Evolutionary conservation across 495 filamentous ascomycete species (phyloP).

Genomic region (Margaritispora aquatica): DNA sequence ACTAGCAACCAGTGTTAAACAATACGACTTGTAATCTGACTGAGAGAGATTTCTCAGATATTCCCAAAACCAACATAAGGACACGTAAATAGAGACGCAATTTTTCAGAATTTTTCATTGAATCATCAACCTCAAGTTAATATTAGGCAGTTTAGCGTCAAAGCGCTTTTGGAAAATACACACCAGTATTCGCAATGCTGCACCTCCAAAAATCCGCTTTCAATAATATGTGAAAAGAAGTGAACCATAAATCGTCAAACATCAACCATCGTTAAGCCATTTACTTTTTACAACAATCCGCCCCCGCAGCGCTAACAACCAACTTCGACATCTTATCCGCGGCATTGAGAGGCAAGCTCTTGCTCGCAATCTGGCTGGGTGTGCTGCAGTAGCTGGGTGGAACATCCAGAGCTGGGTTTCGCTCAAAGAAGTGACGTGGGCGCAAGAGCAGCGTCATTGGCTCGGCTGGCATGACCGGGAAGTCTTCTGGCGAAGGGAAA

Average conservation of each 20-base stretch:
- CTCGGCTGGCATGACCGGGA: slow-evolving; percentile 91
- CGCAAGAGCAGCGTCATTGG: slow-evolving; percentile 79
- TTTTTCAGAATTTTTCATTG: too few species aligned
- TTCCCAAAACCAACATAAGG: too few species aligned
- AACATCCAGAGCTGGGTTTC: slow-evolving; percentile 85
- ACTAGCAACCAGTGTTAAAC: too few species aligned
- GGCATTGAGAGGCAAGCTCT: slow-evolving; percentile 38
- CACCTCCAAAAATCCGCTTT: not conserved
- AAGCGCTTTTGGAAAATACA: not conserved
- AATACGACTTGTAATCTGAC: too few species aligned
- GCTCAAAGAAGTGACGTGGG: slow-evolving; percentile 81
- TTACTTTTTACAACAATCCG: slow-evolving; percentile 25
- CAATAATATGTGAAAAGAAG: not conserved
- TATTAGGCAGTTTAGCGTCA: too few species aligned
- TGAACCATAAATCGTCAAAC: not conserved
- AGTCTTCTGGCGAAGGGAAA: slow-evolving; percentile 90
- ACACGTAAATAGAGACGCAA: too few species aligned
- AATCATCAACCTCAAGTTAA: too few species aligned
- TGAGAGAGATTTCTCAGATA: too few species aligned
- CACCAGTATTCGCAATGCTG: not conserved
- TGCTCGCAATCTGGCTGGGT: slow-evolving; percentile 61
- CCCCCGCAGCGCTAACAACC: slow-evolving; percentile 32
- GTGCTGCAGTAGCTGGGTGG: slow-evolving; percentile 70
- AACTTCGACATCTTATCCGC: slow-evolving; percentile 39
- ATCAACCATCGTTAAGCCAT: too few species aligned